These are phyloP conservation scores for Rubus idaeus DNA, from an alignment of 306 rosid genomes.

Conservation along the genomic window DNA sequence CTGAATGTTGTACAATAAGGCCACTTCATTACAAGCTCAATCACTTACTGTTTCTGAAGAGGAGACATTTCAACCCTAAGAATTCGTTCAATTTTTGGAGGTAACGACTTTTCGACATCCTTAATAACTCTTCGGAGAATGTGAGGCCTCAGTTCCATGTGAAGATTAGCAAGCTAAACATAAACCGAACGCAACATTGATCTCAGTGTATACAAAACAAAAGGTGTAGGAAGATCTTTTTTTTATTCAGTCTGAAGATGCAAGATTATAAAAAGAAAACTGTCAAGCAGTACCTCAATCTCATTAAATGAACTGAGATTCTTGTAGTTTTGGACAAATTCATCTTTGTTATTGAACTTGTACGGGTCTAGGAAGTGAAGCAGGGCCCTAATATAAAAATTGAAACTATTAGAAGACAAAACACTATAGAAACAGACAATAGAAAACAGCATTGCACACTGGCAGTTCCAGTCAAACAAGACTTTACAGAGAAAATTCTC, in stretches of 20 bases:
- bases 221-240: not conserved
- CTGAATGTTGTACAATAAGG: conserved; percentile 2
- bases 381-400: conserved; percentile 67
- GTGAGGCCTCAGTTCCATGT: conserved; percentile 97
- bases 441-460: not conserved
- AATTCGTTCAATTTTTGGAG: conserved; percentile 97
- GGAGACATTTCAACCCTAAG: conserved; percentile 99
- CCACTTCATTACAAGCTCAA: conserved; percentile 16
- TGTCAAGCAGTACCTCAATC: conserved; percentile 57
- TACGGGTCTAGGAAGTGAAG: conserved; percentile 91
- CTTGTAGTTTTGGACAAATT: conserved; percentile 94
- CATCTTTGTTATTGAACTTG: conserved; percentile 91
- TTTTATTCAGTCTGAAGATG: not conserved
- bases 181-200: conserved; percentile 14
- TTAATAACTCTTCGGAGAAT: conserved; percentile 97
- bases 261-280: not conserved
- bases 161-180: conserved; percentile 92
- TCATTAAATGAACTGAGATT: conserved; percentile 97
- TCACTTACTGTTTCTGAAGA: conserved; percentile 91
- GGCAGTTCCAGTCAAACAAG: not conserved
- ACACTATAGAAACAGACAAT: not conserved
- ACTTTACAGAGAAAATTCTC: not conserved
- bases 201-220: conserved; percentile 7
- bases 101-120: conserved; percentile 99
- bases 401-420: not conserved